phyloP scores from a whole-genome alignment of 495 filamentous ascomycete genomes.

The Aspergillus nanangensis region DNA sequence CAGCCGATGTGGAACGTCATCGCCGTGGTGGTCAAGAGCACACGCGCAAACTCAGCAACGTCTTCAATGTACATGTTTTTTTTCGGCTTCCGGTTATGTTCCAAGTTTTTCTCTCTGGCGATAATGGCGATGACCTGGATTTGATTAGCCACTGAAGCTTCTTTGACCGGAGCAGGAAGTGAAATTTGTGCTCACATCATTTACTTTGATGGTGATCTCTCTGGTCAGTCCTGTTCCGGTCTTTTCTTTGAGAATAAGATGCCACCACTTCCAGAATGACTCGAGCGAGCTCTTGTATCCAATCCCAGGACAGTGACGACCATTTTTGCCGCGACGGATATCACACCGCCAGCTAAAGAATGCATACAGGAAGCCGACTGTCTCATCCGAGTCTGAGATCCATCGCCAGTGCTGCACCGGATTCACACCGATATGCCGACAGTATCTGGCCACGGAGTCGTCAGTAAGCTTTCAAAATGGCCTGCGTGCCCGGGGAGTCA shows the following conservation, averaged over 20 bases:
- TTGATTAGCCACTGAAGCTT: not conserved
- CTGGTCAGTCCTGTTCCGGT: constrained; percentile 17
- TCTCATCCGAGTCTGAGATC: constrained; percentile 26
- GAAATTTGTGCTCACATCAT: constrained; percentile 8
- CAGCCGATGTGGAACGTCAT: constrained; percentile 26
- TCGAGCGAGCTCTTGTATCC: constrained; percentile 29
- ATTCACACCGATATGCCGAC: constrained; percentile 12
- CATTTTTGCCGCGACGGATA: constrained; percentile 28
- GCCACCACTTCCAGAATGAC: constrained; percentile 35
- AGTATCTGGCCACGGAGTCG: constrained; percentile 18
- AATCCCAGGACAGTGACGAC: constrained; percentile 21
- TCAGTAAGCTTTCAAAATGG: constrained; percentile 8
- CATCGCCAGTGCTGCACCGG: constrained; percentile 17
- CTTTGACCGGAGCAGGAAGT: not conserved
- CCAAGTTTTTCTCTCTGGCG: not conserved
- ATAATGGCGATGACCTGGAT: not conserved
- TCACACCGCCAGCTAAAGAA: constrained; percentile 29
- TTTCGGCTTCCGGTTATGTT: not conserved
- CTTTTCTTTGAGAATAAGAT: constrained; percentile 23
- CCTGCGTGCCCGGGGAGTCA: constrained; percentile 2
- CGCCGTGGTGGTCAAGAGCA: constrained; percentile 27
- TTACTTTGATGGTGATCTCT: constrained; percentile 19
- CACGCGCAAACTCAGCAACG: constrained; percentile 21
- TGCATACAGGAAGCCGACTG: constrained; percentile 24
- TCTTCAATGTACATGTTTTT: constrained; percentile 19